phyloP scores from a whole-genome alignment of 331 rosid species.

The Dryas integrifolia region DNA sequence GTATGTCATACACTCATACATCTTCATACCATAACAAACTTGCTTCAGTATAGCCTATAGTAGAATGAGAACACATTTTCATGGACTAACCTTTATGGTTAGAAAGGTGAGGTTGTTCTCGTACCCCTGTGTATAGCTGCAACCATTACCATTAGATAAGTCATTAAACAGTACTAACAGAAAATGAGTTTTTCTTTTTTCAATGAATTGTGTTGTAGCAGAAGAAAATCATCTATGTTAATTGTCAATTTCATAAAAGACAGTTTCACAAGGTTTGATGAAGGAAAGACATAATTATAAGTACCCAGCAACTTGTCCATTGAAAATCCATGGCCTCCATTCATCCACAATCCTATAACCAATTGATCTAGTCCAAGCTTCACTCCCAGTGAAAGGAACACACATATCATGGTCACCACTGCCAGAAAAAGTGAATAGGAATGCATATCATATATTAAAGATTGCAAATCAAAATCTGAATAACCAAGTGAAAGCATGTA shows the following conservation, averaged over 20 bases:
- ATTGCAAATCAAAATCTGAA: background rate
- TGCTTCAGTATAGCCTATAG: background rate
- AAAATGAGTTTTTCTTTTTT: background rate
- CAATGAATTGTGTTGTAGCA: too few relatives aligned
- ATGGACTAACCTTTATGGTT: conserved; percentile 60
- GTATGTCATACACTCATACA: too few relatives aligned
- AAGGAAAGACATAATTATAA: background rate
- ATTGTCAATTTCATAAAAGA: background rate
- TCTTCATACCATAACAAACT: too few relatives aligned
- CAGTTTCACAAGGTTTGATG: background rate
- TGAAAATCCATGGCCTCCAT: conserved; percentile 71
- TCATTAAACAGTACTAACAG: background rate
- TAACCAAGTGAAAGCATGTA: background rate
- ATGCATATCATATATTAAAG: conserved; percentile 6
- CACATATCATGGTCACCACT: conserved; percentile 91
- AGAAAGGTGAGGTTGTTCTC: conserved; percentile 55
- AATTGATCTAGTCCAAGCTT: conserved; percentile 73
- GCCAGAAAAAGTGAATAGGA: background rate
- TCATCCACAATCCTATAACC: conserved; percentile 57
- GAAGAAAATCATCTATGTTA: too few relatives aligned
- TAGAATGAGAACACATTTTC: conserved; percentile 1
- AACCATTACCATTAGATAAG: background rate
- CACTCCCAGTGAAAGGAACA: conserved; percentile 69
- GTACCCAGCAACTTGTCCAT: conserved; percentile 73
- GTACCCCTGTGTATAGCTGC: conserved; percentile 62